Conservation (phyloP, 1,139 yeast species). For the Saccharomyces hybrid region DNA sequence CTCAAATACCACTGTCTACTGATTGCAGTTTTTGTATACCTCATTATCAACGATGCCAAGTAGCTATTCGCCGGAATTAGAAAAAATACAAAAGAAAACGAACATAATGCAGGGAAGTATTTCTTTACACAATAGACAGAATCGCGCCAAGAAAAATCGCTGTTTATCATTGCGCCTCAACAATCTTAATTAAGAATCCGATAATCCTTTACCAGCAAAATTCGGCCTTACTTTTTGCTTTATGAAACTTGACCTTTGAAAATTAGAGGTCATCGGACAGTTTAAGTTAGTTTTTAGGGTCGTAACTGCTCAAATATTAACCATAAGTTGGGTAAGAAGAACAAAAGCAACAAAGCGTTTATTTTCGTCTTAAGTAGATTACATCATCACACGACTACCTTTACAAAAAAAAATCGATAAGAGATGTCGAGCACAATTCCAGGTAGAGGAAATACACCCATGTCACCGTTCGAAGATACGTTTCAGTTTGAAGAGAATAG, state of each 20-base stretch:
- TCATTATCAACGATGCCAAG: background rate
- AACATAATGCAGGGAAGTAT: background rate
- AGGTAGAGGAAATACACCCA: background rate
- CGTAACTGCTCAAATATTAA: background rate
- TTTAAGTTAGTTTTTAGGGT: background rate
- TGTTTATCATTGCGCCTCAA: background rate
- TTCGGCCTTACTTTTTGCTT: background rate
- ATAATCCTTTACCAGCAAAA: background rate
- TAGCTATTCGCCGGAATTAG: background rate
- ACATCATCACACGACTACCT: background rate
- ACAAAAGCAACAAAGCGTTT: background rate
- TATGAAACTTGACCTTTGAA: background rate
- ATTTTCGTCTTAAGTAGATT: too few species aligned
- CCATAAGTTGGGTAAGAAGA: background rate
- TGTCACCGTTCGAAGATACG: conserved; percentile 25
- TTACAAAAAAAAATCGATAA: background rate
- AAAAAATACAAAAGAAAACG: background rate
- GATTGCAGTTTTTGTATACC: background rate
- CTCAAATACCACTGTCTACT: background rate
- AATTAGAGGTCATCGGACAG: background rate
- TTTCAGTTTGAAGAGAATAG: conserved; percentile 22
- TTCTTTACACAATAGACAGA: background rate
- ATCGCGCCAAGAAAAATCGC: background rate
- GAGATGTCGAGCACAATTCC: background rate
- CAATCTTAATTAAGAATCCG: background rate